Conservation (phyloP, 2,329 filamentous ascomycete species). For the Xylariaceae sp. region DNA sequence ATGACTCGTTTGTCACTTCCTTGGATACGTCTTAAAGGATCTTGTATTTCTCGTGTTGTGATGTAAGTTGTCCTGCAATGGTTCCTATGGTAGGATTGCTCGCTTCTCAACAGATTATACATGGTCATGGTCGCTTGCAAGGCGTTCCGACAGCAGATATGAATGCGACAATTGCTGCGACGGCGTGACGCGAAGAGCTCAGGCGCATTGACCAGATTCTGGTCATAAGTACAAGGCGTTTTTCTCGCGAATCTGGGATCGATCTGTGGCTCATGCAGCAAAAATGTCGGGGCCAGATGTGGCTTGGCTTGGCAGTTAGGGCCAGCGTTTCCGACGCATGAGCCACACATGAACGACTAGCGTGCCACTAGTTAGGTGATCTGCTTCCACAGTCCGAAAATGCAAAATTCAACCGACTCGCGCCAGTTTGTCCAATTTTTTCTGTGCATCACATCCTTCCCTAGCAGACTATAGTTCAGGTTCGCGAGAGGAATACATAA, state of each 20-base stretch:
- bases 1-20: neutral
- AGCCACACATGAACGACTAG: too few species aligned
- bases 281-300: too few species aligned
- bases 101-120: neutral
- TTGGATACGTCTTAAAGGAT: too few species aligned
- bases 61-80: neutral
- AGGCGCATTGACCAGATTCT: neutral
- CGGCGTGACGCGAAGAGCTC: neutral
- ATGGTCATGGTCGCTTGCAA: neutral
- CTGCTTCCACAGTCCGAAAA: too few species aligned
- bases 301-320: too few species aligned
- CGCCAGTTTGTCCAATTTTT: too few species aligned
- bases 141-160: neutral
- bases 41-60: too few species aligned
- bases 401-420: too few species aligned
- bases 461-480: too few species aligned
- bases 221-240: neutral
- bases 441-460: too few species aligned
- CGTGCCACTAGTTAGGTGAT: too few species aligned
- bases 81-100: neutral
- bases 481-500: neutral
- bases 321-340: too few species aligned
- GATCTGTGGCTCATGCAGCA: neutral
- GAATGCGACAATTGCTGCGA: neutral
- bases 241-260: neutral